phyloP scores from a whole-genome alignment of 306 rosid species.

The Malus sieversii region DNA sequence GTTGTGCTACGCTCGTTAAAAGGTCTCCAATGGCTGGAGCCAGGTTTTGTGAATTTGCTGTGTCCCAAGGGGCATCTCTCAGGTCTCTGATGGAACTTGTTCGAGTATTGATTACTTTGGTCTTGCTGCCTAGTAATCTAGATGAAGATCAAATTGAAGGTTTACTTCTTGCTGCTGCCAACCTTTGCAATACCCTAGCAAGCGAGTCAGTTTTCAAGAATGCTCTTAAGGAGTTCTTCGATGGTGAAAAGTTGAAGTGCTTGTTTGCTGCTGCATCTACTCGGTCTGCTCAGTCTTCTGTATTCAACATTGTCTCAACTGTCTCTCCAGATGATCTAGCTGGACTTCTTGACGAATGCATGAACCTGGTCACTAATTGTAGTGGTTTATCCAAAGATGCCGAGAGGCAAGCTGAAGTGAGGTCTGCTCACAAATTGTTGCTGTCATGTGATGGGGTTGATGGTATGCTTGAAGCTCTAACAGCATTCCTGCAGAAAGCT shows the following conservation, averaged over 20 bases:
- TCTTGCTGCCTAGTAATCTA: conserved; percentile 45
- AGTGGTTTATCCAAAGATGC: conserved; percentile 61
- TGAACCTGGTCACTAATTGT: conserved; percentile 53
- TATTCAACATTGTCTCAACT: conserved; percentile 57
- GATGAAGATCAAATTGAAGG: conserved; percentile 56
- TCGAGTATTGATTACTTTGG: conserved; percentile 45
- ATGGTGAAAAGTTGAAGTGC: conserved; percentile 48
- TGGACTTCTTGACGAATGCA: conserved; percentile 59
- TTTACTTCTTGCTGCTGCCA: conserved; percentile 56
- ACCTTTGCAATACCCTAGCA: conserved; percentile 47
- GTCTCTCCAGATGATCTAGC: conserved; percentile 49
- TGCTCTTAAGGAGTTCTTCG: conserved; percentile 54
- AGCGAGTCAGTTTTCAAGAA: conserved; percentile 37
- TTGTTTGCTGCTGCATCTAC: conserved; percentile 50
- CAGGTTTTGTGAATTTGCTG: conserved; percentile 68
- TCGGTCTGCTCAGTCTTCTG: conserved; percentile 57
- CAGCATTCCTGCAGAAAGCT: conserved; percentile 56
- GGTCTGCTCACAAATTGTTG: conserved; percentile 75
- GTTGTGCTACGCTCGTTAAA: conserved; percentile 70
- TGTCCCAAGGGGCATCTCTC: conserved; percentile 62
- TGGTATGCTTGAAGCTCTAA: conserved; percentile 63
- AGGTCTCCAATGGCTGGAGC: conserved; percentile 89
- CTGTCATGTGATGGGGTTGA: conserved; percentile 59
- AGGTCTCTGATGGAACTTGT: conserved; percentile 61
- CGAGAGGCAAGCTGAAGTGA: conserved; percentile 67